Evolutionary conservation across 352 stramenopile genomes (phyloP).

Genomic region (Phytophthora boehmeriae): DNA sequence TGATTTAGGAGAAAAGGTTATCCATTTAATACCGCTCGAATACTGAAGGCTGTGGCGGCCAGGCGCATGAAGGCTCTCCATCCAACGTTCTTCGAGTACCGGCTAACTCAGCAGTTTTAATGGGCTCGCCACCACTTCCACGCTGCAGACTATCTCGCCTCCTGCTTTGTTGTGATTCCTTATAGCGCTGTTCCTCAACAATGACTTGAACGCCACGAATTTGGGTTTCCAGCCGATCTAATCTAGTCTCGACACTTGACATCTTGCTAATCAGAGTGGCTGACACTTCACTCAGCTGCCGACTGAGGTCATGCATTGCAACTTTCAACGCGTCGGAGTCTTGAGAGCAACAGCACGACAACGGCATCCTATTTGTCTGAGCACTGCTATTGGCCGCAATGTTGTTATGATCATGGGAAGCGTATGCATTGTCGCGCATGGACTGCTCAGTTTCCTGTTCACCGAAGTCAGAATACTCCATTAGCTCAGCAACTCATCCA

Average conservation of each 20-base stretch:
- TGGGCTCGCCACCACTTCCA: not conserved
- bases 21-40: constrained; percentile 35
- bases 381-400: constrained; percentile 3
- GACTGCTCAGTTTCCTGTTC: constrained; percentile 10
- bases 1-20: not conserved
- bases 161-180: constrained; percentile 3
- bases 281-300: constrained; percentile 40
- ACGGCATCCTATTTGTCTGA: constrained; percentile 4
- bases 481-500: not conserved
- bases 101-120: not conserved
- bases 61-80: constrained; percentile 34
- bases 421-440: not conserved
- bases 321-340: constrained; percentile 13
- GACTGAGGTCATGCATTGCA: constrained; percentile 30
- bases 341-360: constrained; percentile 8
- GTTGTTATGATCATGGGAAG: not conserved
- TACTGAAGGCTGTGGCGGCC: constrained; percentile 45
- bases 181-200: constrained; percentile 21
- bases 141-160: not conserved
- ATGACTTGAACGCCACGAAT: constrained; percentile 26
- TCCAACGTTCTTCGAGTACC: constrained; percentile 20
- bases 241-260: constrained; percentile 38
- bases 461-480: not conserved
- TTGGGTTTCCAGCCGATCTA: constrained; percentile 38
- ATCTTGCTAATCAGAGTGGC: constrained; percentile 42